Evolutionary conservation across 352 stramenopile genomes (phyloP).

Genomic region (Phytophthora europaea): DNA sequence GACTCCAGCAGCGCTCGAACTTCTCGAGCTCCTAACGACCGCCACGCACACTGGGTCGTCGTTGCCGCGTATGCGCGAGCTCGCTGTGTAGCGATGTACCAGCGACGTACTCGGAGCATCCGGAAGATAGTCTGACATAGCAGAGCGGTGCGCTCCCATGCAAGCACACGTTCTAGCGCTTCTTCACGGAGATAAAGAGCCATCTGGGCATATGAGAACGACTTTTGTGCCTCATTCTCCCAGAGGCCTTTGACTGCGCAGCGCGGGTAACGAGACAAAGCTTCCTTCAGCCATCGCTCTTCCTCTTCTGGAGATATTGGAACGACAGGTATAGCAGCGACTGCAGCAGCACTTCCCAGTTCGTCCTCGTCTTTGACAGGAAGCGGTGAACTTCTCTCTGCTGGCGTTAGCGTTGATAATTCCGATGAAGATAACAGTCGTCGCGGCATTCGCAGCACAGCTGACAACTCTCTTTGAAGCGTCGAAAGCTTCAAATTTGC

Average conservation of each 20-base stretch:
- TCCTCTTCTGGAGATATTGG: slow-evolving; percentile 40
- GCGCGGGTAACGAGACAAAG: slow-evolving; percentile 50
- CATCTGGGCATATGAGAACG: slow-evolving; percentile 68
- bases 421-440: slow-evolving; percentile 6
- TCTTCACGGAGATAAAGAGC: slow-evolving; percentile 74
- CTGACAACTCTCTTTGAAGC: slow-evolving; percentile 65
- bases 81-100: slow-evolving; percentile 56
- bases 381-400: not conserved
- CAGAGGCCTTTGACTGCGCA: slow-evolving; percentile 64
- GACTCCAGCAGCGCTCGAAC: slow-evolving; percentile 50
- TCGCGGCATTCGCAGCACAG: slow-evolving; percentile 38
- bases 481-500: slow-evolving; percentile 59
- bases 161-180: slow-evolving; percentile 66
- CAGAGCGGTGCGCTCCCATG: slow-evolving; percentile 58
- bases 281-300: slow-evolving; percentile 31
- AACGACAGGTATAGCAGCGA: slow-evolving; percentile 23
- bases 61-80: slow-evolving; percentile 47
- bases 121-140: slow-evolving; percentile 65
- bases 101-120: slow-evolving; percentile 64
- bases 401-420: not conserved
- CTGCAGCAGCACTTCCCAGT: slow-evolving; percentile 7
- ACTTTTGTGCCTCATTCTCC: slow-evolving; percentile 51
- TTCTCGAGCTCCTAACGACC: slow-evolving; percentile 48
- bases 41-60: slow-evolving; percentile 71
- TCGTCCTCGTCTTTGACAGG: slow-evolving; percentile 9